These are phyloP conservation scores for Penicillium sclerotigenum DNA, from an alignment of 2,329 filamentous ascomycete genomes.

Conservation along the genomic window DNA sequence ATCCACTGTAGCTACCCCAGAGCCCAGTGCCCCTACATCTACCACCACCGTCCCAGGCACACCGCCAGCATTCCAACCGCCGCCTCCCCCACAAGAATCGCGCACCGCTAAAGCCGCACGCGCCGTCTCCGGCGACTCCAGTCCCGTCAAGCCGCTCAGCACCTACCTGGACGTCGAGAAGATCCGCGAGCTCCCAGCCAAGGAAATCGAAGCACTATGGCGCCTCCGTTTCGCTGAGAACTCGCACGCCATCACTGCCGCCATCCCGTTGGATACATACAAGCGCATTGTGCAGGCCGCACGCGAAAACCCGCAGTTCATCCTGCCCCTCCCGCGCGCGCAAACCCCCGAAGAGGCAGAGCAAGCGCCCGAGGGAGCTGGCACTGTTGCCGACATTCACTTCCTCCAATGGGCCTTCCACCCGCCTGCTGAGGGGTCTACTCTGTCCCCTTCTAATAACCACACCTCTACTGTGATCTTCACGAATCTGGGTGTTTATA, in stretches of 20 bases:
- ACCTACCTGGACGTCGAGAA: conserved; percentile 79
- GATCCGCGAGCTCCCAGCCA: conserved; percentile 65
- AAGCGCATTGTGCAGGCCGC: conserved; percentile 67
- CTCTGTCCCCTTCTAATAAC: conserved; percentile 45
- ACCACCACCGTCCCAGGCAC: conserved; percentile 34
- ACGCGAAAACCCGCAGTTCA: conserved; percentile 76
- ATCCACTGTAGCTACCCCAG: conserved; percentile 52
- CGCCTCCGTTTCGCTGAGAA: conserved; percentile 76
- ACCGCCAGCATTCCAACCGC: conserved; percentile 36
- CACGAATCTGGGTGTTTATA: conserved; percentile 90
- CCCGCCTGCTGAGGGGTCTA: conserved; percentile 45
- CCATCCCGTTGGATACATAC: conserved; percentile 73
- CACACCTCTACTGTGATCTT: conserved; percentile 77
- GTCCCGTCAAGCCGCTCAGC: conserved; percentile 61
- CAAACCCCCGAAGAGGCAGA: conserved; percentile 22
- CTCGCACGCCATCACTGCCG: conserved; percentile 75
- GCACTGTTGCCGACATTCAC: conserved; percentile 73
- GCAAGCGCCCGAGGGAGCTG: conserved; percentile 28
- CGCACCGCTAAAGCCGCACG: conserved; percentile 33
- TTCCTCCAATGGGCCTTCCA: conserved; percentile 97
- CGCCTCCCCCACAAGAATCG: conserved; percentile 35
- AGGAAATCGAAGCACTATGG: conserved; percentile 87
- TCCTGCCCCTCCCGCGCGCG: conserved; percentile 70
- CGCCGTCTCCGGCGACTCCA: conserved; percentile 49
- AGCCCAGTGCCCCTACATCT: conserved; percentile 31